A percentile compares a stretch with the other conserved stretches of the same genome.
These are phyloP conservation scores for Prunus campanulata DNA, from an alignment of 306 rosid genomes.

Conservation along the genomic window DNA sequence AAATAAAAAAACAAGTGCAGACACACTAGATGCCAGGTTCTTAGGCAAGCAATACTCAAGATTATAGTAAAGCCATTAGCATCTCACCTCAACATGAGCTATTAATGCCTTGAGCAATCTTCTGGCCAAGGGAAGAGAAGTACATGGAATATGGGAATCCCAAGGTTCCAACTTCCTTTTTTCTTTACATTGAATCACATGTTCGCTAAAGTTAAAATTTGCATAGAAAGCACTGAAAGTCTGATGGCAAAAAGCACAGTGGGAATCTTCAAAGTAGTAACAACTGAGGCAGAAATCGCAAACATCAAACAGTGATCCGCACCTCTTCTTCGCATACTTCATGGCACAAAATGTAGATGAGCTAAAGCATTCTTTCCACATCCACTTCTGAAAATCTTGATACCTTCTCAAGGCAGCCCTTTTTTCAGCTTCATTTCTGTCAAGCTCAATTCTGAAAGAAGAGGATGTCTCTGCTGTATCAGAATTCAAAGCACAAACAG, in stretches of 20 bases:
- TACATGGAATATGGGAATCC: slow-evolving; percentile 43
- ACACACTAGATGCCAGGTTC: slow-evolving; percentile 11
- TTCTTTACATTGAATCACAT: slow-evolving; percentile 61
- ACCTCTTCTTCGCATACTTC: slow-evolving; percentile 72
- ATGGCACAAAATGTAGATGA: slow-evolving; percentile 58
- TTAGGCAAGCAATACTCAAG: neutral
- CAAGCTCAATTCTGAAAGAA: slow-evolving; percentile 80
- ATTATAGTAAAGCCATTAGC: slow-evolving; percentile 16
- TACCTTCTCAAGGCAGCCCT: slow-evolving; percentile 69
- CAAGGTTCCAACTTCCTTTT: slow-evolving; percentile 35
- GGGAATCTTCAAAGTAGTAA: slow-evolving; percentile 65
- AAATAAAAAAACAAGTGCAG: neutral
- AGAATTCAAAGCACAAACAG: slow-evolving; percentile 53
- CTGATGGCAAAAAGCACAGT: slow-evolving; percentile 78
- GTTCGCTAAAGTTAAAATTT: slow-evolving; percentile 58
- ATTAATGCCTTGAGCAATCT: slow-evolving; percentile 75
- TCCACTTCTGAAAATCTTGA: slow-evolving; percentile 91
- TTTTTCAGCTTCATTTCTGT: slow-evolving; percentile 73
- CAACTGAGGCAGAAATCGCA: slow-evolving; percentile 66
- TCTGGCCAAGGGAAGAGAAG: slow-evolving; percentile 65
- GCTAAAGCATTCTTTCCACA: slow-evolving; percentile 78
- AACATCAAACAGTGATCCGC: slow-evolving; percentile 58
- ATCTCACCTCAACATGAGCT: slow-evolving; percentile 78
- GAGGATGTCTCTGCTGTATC: slow-evolving; percentile 56
- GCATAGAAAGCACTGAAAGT: slow-evolving; percentile 38